Evolutionary conservation across 1,139 yeast genomes (phyloP).

Genomic region (Candida tetrigidarum): DNA sequence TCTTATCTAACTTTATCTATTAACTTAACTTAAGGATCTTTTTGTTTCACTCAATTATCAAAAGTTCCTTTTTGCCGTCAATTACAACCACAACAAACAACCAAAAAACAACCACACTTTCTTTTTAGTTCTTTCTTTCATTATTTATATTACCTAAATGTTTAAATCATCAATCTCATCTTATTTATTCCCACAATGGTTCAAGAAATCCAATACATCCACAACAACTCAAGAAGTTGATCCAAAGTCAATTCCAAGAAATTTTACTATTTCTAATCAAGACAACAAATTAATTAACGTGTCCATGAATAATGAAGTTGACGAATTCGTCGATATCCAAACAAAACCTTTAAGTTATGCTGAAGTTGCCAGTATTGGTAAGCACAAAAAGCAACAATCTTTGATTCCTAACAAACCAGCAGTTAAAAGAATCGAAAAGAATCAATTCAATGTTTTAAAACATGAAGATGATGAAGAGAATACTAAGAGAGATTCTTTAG

Average conservation of each 20-base stretch:
- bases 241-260: conserved; percentile 26
- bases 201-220: conserved; percentile 12
- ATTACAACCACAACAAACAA: background rate
- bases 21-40: too few relatives aligned
- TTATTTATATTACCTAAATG: conserved; percentile 14
- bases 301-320: conserved; percentile 30
- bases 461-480: background rate
- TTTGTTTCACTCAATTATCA: background rate
- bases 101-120: conserved; percentile 5
- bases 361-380: conserved; percentile 43
- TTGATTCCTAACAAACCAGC: conserved; percentile 10
- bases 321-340: conserved; percentile 24
- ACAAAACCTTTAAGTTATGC: conserved; percentile 46
- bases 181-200: conserved; percentile 19
- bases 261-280: conserved; percentile 33
- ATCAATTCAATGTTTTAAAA: conserved; percentile 15
- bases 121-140: conserved; percentile 14
- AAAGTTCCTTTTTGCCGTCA: background rate
- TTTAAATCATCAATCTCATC: conserved; percentile 16
- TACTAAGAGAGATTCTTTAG: background rate
- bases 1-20: conserved; percentile 1
- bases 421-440: conserved; percentile 10
- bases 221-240: conserved; percentile 12
- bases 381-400: conserved; percentile 17
- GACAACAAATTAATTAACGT: conserved; percentile 35